Percentiles rank a stretch among this genome's conserved stretches.
These are phyloP conservation scores for Aspergillus conjunctus DNA, from an alignment of 495 filamentous ascomycete species.

Conservation along the genomic window DNA sequence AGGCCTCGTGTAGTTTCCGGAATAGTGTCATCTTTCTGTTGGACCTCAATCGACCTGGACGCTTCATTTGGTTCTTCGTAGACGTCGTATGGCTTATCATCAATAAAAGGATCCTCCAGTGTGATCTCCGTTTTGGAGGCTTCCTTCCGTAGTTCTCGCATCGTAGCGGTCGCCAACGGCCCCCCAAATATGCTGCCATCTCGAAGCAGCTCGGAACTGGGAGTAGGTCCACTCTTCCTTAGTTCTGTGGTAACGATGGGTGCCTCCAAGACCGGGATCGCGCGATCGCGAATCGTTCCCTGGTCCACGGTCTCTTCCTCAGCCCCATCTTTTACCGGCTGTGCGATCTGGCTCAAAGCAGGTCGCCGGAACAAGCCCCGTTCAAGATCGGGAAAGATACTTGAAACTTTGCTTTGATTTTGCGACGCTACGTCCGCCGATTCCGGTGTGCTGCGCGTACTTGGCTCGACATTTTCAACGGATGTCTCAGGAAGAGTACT, in stretches of 20 bases:
- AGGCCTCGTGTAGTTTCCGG: slow-evolving; percentile 22
- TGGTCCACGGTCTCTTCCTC: slow-evolving; percentile 49
- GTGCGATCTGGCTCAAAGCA: slow-evolving; percentile 22
- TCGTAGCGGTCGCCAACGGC: slow-evolving; percentile 2
- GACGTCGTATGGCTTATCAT: slow-evolving; percentile 18
- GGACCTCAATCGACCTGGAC: slow-evolving; percentile 11
- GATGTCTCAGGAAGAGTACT: slow-evolving; percentile 9
- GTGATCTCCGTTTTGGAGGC: slow-evolving; percentile 12
- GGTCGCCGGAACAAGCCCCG: slow-evolving; percentile 39
- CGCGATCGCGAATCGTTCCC: slow-evolving; percentile 51
- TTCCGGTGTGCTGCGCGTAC: slow-evolving; percentile 8
- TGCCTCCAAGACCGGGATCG: slow-evolving; percentile 54
- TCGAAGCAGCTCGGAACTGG: slow-evolving; percentile 19
- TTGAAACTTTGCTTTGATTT: slow-evolving; percentile 35
- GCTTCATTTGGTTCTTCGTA: slow-evolving; percentile 12
- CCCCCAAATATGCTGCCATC: slow-evolving; percentile 10
- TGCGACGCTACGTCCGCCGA: slow-evolving; percentile 7
- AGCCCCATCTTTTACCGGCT: slow-evolving; percentile 49
- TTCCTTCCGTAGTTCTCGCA: slow-evolving; percentile 15
- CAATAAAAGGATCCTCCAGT: slow-evolving; percentile 7
- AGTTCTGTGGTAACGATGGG: slow-evolving; percentile 34
- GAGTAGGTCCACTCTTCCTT: slow-evolving; percentile 23
- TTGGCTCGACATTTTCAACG: slow-evolving; percentile 29
- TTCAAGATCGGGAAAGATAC: slow-evolving; percentile 43
- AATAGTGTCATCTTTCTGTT: slow-evolving; percentile 12